Evolutionary conservation across 108 stramenopile genomes (phyloP), one percentile per base, ranked within the genome.

Genomic region (Bacterosira constricta): DNA sequence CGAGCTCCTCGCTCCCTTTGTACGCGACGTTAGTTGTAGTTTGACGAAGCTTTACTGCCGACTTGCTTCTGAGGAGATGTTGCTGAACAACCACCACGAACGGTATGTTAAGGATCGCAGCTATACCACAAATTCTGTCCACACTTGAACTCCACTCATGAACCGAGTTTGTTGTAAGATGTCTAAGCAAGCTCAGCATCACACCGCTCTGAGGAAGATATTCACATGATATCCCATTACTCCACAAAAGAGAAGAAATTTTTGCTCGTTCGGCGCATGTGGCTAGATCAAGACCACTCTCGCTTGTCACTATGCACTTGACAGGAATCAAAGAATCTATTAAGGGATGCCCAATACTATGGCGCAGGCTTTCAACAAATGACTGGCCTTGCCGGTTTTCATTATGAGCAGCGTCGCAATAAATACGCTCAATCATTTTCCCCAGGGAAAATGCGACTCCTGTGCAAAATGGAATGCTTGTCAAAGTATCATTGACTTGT

Each of bases 11-110:
- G 23, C 42, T 54, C 4, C 64, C 70, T 17, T 66, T 79, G 18
- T 70, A 82, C 11, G 38, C 49, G 23, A 51, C 27, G 50, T 50
- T 62, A 13, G 54, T 25, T 20, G 84, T 71, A 45, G 66, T 63
- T 7, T 57, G 78, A 6, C 90, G 82, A 17, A 93, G 75, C 23
- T 89, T 85, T 6, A 93, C 92, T 11, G 75, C 79, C 31, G 77
- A 69, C 37, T 90, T 93, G 32, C 86, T 87, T 26, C 62, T 70
- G 46, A 93, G 79, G 10, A 93, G 75, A 64, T 93, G 92, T 13
- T 79, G 74, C 53, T 86, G 85, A 13, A 90, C 90, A 52, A 93
- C 75, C 1, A 93, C 88, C 35, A 91, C 83, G 65, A 78, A 93
- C 9, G 89, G 92, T 66, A 93, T 90, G 32, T 58, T 75, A n/a